These are phyloP conservation scores for Nakazawaea ernobii DNA, from an alignment of 805 yeast genomes.

Conservation along the genomic window DNA sequence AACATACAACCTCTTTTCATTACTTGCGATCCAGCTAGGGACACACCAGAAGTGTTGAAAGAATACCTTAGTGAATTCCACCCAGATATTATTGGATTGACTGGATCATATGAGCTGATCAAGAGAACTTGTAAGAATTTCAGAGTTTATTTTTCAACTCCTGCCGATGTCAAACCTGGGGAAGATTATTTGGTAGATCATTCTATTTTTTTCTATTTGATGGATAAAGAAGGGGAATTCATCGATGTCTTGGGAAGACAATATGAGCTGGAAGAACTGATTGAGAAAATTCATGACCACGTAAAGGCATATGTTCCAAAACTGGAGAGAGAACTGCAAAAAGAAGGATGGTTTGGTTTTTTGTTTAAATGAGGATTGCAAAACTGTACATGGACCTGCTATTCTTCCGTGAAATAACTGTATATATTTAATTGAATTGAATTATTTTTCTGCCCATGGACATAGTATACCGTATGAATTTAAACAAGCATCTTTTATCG, in stretches of 20 bases:
- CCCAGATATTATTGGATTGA: constrained; percentile 80
- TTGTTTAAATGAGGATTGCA: constrained; percentile 34
- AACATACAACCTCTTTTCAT: constrained; percentile 82
- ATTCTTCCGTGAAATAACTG: neutral
- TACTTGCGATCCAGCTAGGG: constrained; percentile 97
- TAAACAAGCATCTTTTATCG: too few relatives aligned
- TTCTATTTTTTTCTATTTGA: constrained; percentile 91
- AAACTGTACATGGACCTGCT: too few relatives aligned
- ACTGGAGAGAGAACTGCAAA: constrained; percentile 60
- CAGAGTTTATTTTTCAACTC: constrained; percentile 96
- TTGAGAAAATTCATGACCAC: constrained; percentile 68
- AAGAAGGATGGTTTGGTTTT: constrained; percentile 55
- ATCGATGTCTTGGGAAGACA: constrained; percentile 94
- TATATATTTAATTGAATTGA: too few relatives aligned
- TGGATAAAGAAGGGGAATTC: constrained; percentile 98
- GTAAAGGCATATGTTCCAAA: constrained; percentile 71
- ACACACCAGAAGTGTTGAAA: constrained; percentile 77
- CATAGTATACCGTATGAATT: too few relatives aligned
- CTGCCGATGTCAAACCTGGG: constrained; percentile 88
- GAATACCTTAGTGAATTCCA: constrained; percentile 87
- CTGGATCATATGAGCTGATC: constrained; percentile 84
- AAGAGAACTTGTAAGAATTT: constrained; percentile 82
- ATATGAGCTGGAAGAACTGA: constrained; percentile 73
- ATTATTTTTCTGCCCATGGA: too few relatives aligned
- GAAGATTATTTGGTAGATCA: constrained; percentile 97